Conservation (phyloP, 306 rosid species). For the Dryas alaskensis region DNA sequence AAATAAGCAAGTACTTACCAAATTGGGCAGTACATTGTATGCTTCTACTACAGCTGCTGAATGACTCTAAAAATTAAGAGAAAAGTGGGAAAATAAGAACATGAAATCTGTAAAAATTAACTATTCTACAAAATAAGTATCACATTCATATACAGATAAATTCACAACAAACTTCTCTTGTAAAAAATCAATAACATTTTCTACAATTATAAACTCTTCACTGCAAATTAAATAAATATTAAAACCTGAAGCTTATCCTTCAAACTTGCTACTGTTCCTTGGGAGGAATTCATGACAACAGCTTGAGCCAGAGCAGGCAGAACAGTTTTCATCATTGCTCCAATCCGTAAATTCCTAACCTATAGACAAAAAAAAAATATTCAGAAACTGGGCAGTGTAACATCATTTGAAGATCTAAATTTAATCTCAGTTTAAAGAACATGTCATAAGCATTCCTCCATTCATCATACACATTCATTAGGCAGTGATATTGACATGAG, state of each 20-base stretch:
- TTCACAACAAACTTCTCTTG: not conserved
- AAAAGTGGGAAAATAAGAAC: slow-evolving; percentile 14
- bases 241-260: slow-evolving; percentile 82
- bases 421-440: not conserved
- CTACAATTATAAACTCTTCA: not conserved
- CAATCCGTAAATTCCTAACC: slow-evolving; percentile 84
- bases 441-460: not conserved
- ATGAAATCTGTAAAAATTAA: slow-evolving; percentile 6
- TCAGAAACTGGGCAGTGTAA: slow-evolving; percentile 10
- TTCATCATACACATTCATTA: not conserved
- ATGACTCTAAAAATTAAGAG: slow-evolving; percentile 42
- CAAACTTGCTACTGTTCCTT: slow-evolving; percentile 50
- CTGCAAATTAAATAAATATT: not conserved
- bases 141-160: not conserved
- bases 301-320: slow-evolving; percentile 89
- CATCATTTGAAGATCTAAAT: not conserved
- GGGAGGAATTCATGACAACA: slow-evolving; percentile 57
- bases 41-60: slow-evolving; percentile 72
- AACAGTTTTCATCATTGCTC: slow-evolving; percentile 90
- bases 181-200: not conserved
- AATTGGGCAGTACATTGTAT: slow-evolving; percentile 72
- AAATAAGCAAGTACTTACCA: slow-evolving; percentile 45
- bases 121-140: slow-evolving; percentile 11
- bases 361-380: slow-evolving; percentile 25
- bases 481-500: not conserved